A percentile compares a stretch with the other conserved stretches of the same genome.
Evolutionary conservation across 768 basidiomycete species (phyloP).

Genomic region (Serendipita vermifera): DNA sequence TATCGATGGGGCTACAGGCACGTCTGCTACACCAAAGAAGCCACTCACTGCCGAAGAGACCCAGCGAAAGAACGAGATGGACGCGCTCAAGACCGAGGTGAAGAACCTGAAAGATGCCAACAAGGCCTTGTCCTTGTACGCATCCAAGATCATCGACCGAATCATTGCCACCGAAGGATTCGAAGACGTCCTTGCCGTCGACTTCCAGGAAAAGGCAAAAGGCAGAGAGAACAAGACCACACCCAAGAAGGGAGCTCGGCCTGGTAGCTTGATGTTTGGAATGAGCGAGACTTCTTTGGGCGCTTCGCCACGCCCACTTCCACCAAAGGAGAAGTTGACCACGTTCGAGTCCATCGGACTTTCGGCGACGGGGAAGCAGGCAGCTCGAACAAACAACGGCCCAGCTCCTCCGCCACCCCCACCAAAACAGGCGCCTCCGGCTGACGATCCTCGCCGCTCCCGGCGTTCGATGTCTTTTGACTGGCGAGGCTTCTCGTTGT

Average conservation of each 20-base stretch:
- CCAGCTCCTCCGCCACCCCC: slow-evolving; percentile 19
- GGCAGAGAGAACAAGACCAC: slow-evolving; percentile 13
- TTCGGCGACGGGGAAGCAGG: slow-evolving; percentile 13
- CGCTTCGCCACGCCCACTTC: slow-evolving; percentile 25
- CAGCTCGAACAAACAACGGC: slow-evolving; percentile 18
- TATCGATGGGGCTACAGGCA: slow-evolving; percentile 35
- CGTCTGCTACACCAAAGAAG: background rate
- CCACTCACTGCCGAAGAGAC: background rate
- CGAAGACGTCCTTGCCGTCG: slow-evolving; percentile 89
- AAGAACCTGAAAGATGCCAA: slow-evolving; percentile 91
- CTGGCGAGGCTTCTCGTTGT: slow-evolving; percentile 68
- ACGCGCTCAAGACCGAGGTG: slow-evolving; percentile 71
- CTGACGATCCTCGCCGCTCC: slow-evolving; percentile 31
- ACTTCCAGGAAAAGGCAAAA: slow-evolving; percentile 38
- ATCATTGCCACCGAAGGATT: slow-evolving; percentile 95
- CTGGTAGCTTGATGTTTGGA: slow-evolving; percentile 6
- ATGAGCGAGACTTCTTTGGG: slow-evolving; percentile 16
- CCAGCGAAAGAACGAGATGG: slow-evolving; percentile 39
- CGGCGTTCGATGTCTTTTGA: slow-evolving; percentile 67
- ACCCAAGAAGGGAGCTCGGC: slow-evolving; percentile 11
- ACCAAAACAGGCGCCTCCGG: slow-evolving; percentile 27
- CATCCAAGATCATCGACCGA: slow-evolving; percentile 94
- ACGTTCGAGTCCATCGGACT: slow-evolving; percentile 16
- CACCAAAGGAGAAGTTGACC: slow-evolving; percentile 23
- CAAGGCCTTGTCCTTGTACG: slow-evolving; percentile 88